Evolutionary conservation across 2,329 filamentous ascomycete genomes (phyloP).

Genomic region (Pseudomassariella vexata): DNA sequence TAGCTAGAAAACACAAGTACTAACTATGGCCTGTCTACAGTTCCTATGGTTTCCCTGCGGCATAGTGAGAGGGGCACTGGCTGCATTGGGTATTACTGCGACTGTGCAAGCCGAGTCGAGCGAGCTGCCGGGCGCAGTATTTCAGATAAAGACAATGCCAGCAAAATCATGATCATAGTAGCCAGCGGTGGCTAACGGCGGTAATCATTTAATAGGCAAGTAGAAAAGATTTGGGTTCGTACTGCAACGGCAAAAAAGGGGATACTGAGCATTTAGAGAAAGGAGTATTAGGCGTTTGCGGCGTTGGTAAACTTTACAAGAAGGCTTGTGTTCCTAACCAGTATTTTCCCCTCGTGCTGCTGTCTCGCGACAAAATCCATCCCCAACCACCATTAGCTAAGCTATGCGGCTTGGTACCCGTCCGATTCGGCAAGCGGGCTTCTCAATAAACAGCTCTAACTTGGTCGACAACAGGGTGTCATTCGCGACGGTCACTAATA

Average conservation of each 20-base stretch:
- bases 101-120: conserved; percentile 86
- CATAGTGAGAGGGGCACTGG: conserved; percentile 83
- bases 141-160: conserved; percentile 86
- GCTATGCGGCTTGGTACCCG: too few species aligned
- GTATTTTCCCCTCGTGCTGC: too few species aligned
- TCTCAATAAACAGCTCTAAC: too few species aligned
- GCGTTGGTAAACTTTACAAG: conserved; percentile 5
- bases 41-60: conserved; percentile 96
- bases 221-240: too few species aligned
- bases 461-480: conserved; percentile 8
- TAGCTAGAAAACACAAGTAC: too few species aligned
- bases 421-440: too few species aligned
- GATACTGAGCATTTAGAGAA: background rate
- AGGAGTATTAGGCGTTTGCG: conserved; percentile 6
- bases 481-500: conserved; percentile 8
- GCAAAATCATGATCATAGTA: conserved; percentile 39
- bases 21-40: conserved; percentile 36
- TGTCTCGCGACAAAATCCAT: too few species aligned
- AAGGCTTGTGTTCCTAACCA: conserved; percentile 2
- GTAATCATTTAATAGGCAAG: background rate
- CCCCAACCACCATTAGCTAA: too few species aligned
- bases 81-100: conserved; percentile 85
- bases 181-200: too few species aligned
- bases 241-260: too few species aligned
- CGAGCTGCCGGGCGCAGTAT: conserved; percentile 82